A percentile compares a stretch with the other conserved stretches of the same genome.
Conservation (phyloP, 352 stramenopile genomes). For the Vaucheria bursata region DNA sequence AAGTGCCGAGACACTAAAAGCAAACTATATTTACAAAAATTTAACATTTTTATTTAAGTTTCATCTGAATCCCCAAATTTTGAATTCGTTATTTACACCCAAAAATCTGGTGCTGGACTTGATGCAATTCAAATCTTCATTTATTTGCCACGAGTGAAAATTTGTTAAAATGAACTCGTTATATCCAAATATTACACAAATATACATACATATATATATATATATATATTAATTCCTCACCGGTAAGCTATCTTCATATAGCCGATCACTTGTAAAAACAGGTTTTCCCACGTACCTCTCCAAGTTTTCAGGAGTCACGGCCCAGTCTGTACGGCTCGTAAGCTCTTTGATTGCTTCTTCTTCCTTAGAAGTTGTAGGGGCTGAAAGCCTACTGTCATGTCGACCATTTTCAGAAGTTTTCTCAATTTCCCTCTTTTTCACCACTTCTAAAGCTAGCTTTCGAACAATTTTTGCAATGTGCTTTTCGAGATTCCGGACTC, state of each 20-base stretch:
- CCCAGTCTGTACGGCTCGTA: conserved; percentile 56
- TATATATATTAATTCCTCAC: no score
- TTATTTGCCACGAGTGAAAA: no score
- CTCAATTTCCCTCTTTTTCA: not conserved
- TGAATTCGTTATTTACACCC: no score
- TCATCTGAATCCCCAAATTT: no score
- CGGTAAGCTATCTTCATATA: conserved; percentile 81
- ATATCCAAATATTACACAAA: no score
- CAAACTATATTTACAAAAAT: no score
- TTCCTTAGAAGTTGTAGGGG: conserved; percentile 28
- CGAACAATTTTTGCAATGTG: conserved; percentile 79
- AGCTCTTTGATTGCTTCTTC: conserved; percentile 55
- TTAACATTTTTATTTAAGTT: no score
- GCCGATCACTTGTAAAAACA: conserved; percentile 88
- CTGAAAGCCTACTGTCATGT: not conserved
- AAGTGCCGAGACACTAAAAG: no score
- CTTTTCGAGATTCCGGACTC: conserved; percentile 94
- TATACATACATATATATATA: no score
- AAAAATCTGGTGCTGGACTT: no score
- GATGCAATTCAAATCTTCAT: no score
- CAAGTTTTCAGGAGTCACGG: conserved; percentile 84
- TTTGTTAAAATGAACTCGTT: no score
- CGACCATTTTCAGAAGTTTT: not conserved
- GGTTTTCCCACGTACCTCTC: conserved; percentile 92
- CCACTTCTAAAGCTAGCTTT: not conserved